Evolutionary conservation across 202 grass and related monocot species (phyloP).

Genomic region (Setaria italica): DNA sequence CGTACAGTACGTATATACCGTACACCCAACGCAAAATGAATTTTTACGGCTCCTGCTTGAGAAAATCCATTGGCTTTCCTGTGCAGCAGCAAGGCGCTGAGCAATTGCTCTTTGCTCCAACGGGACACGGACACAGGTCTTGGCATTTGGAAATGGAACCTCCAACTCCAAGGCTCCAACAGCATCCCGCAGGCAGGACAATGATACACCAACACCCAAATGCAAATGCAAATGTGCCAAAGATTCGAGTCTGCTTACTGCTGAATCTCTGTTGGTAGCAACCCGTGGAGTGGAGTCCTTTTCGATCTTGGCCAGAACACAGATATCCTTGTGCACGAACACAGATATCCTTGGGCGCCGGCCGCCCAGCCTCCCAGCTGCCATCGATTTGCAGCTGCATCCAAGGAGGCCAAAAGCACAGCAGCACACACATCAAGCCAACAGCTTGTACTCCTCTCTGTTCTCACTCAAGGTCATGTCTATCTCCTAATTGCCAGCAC

Average conservation of each 20-base stretch:
- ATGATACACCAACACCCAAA: background rate
- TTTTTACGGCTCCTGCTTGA: background rate
- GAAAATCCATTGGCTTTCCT: background rate
- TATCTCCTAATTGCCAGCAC: no score
- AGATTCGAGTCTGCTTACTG: slow-evolving; percentile 25
- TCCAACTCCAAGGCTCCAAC: no score
- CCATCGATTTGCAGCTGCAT: no score
- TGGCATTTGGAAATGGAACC: background rate
- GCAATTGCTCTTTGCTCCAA: no score
- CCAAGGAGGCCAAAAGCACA: no score
- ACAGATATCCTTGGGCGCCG: no score
- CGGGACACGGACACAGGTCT: background rate
- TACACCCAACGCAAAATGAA: no score
- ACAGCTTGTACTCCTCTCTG: no score
- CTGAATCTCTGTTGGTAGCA: background rate
- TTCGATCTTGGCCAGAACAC: background rate
- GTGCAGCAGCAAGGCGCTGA: background rate
- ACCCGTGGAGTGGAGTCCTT: slow-evolving; percentile 17
- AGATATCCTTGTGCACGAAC: background rate
- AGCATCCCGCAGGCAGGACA: background rate
- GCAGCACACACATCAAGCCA: no score
- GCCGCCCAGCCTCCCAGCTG: no score
- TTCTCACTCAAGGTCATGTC: no score
- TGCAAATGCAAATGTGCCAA: slow-evolving; percentile 12
- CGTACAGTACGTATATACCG: no score